Evolutionary conservation across 2,329 filamentous ascomycete genomes (phyloP), one percentile per base, ranked within the genome.

Genomic region (Fusarium sp.): DNA sequence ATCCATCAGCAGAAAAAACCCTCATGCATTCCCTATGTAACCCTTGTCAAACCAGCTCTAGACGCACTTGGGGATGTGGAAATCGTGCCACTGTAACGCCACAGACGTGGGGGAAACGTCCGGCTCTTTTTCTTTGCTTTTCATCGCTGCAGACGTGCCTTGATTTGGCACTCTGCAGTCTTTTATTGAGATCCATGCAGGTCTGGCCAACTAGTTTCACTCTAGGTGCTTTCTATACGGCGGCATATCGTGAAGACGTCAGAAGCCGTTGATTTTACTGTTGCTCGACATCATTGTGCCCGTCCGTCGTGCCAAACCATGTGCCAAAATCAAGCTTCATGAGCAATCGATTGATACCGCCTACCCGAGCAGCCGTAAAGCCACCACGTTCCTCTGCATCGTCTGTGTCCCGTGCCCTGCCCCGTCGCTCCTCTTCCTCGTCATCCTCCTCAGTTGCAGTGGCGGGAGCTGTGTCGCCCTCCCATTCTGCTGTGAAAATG

Each of bases 291-390:
- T 62, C 61, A 8, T 71, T 53, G 52, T 70, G 69, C n/a, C 74
- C 74, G 47, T 74, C 74, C 55, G 72, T 63, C 34, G 78, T 76
- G 8, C 78, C 82, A 68, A 88, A 85, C 87, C 87, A 89, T 57
- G 81, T 85, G 22, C 87, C 87, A 78, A 89, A 89, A 76, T 97
- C 94, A 74, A 98, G 82, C 83, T 97, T 97, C 93, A 97, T 97
- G 77, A 98, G 80, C 77, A 98, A 80, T 62, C 92, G 85, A 81
- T 97, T 94, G 47, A 98, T 89, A 2, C 94, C 92, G 0, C 93
- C 93, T 6, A 93, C 88, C 65, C 91, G 89, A 67, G 88, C 86
- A 2, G 93, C 91, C 30, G 90, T 85, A 78, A 93, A 97, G 67
- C 72, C 76, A 56, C 74, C 72, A 29, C 74, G 75, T 41, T 78